Base-by-base conservation (phyloP, 495 filamentous ascomycete species). In the Hyaloscypha bicolor region DNA sequence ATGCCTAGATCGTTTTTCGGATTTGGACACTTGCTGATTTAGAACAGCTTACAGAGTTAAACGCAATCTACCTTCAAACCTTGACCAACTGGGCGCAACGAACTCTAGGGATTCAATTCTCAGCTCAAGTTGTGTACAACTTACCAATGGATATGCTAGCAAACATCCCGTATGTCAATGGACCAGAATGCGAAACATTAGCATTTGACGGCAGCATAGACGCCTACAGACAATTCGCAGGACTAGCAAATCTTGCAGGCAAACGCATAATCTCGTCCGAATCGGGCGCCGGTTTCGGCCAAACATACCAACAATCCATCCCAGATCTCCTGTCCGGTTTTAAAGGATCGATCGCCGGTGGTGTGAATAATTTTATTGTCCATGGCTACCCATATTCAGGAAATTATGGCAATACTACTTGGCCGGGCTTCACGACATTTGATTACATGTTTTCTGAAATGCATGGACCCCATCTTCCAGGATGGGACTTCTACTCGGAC, bases 361-460 rank as follows among this genome's bases (percentile, higher is more conserved):
- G 79, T 12, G 74, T 84, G 12, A 84, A 81, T 68, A 48, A 48
- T 19, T 48, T 48, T 48, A 48, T 48, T 4, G 42, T 48, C 6
- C 42, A 48, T 48, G 42, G 42, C 9, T 48, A 16, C 42, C 4
- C 42, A 19, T 48, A 48, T 48, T 4, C 42, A 6, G 42, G 42
- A 14, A 68, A 77, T 8, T 66, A 58, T 22, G 37, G 48, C 14
- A 52, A 60, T 30, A 55, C 37, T 37, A 56, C 53, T 12, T 86
- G 82, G 80, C 80, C 81, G 0, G 81, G 82, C 2, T 82, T 80
- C 67, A 81, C 80, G 33, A 69, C 83, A 0, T 82, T 84, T 64
- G 61, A 60, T 14, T 83, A 80, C 68, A 33, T 73, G 5, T 83
- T 81, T 67, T 75, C 77, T 11, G 81, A 80, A 51, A 75, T 80